Conservation (phyloP, 2,329 filamentous ascomycete genomes). For the Aureobasidium sp. region DNA sequence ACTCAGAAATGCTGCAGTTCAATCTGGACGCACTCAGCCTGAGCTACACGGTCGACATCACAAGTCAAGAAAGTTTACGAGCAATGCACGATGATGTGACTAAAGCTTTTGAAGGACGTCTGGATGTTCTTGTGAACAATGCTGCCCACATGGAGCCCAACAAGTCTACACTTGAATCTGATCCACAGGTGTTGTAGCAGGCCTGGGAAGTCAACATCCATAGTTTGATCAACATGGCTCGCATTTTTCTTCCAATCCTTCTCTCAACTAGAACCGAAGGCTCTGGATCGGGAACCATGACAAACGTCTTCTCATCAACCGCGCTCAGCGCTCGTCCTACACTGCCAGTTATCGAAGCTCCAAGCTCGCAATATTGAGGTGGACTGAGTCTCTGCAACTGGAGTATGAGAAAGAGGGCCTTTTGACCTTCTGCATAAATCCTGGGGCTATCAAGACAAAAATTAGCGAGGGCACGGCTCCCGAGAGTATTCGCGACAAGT, state of each 20-base stretch:
- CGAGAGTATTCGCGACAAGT: slow-evolving; percentile 20
- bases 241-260: slow-evolving; percentile 44
- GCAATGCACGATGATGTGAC: slow-evolving; percentile 30
- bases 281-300: slow-evolving; percentile 34
- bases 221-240: slow-evolving; percentile 31
- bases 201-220: slow-evolving; percentile 47
- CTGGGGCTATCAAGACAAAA: slow-evolving; percentile 41
- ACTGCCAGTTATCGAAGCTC: slow-evolving; percentile 41
- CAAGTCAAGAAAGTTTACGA: slow-evolving; percentile 32
- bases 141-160: slow-evolving; percentile 33
- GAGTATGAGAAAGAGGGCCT: slow-evolving; percentile 41
- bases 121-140: slow-evolving; percentile 46
- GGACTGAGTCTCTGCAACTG: slow-evolving; percentile 38
- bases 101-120: slow-evolving; percentile 24
- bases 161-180: slow-evolving; percentile 24
- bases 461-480: slow-evolving; percentile 33
- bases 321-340: slow-evolving; percentile 29
- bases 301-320: slow-evolving; percentile 37
- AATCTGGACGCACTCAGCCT: slow-evolving; percentile 34
- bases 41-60: slow-evolving; percentile 39
- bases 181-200: slow-evolving; percentile 38
- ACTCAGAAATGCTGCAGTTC: slow-evolving; percentile 33
- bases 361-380: slow-evolving; percentile 40
- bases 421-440: slow-evolving; percentile 39
- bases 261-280: slow-evolving; percentile 24